These are phyloP conservation scores for Solanum pimpinellifolium DNA, from an alignment of 257 asterid species.

Conservation along the genomic window DNA sequence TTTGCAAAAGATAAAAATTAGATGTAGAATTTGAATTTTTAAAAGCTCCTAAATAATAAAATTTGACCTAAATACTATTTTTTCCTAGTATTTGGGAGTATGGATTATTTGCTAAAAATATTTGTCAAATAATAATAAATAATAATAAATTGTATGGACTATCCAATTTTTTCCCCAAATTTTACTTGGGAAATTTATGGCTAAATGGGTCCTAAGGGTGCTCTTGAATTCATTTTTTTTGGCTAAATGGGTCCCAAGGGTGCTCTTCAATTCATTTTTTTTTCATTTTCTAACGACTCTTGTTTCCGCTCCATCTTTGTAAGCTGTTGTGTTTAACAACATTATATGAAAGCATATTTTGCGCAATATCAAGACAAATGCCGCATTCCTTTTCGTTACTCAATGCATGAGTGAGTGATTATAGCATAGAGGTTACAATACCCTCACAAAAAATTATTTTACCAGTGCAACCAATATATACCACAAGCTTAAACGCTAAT, in stretches of 20 bases:
- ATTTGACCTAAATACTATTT: too few relatives aligned
- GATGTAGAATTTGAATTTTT: too few relatives aligned
- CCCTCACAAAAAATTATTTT: background rate
- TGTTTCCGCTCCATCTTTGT: background rate
- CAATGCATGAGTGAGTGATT: background rate
- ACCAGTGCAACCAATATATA: constrained; percentile 6
- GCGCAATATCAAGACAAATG: background rate
- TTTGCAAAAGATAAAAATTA: background rate
- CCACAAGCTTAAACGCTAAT: constrained; percentile 9
- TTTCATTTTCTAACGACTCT: background rate
- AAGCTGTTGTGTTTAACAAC: background rate
- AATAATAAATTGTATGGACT: background rate
- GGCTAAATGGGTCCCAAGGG: background rate
- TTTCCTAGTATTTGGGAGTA: background rate
- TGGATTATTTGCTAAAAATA: background rate
- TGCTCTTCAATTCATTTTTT: background rate
- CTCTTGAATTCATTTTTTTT: background rate
- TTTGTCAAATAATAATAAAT: too few relatives aligned
- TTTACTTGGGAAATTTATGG: background rate
- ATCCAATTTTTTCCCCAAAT: background rate
- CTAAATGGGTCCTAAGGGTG: background rate
- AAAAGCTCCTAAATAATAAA: background rate
- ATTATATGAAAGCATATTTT: background rate
- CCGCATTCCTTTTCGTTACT: background rate
- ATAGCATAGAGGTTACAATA: background rate